These are phyloP conservation scores for Fusarium caatingaense DNA, from an alignment of 2,329 filamentous ascomycete species.

Conservation along the genomic window DNA sequence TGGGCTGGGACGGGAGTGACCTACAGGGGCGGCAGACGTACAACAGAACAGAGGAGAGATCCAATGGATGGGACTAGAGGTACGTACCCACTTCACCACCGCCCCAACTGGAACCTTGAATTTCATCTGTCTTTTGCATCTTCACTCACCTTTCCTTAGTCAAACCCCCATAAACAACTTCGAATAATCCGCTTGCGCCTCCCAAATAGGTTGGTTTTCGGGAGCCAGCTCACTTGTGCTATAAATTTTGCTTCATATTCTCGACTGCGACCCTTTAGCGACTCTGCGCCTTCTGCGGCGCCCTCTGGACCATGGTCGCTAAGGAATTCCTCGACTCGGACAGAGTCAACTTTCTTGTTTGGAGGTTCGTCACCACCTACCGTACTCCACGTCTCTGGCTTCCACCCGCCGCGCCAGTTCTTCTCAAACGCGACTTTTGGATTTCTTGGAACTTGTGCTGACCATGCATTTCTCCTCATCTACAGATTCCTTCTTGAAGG, in stretches of 20 bases:
- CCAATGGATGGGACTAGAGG: constrained; percentile 14
- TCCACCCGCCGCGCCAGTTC: constrained; percentile 24
- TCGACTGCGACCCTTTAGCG: constrained; percentile 39
- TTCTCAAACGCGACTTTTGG: constrained; percentile 18
- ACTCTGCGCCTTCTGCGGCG: constrained; percentile 51
- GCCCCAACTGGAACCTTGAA: constrained; percentile 47
- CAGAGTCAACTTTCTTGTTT: constrained; percentile 76
- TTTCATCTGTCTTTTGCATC: constrained; percentile 52
- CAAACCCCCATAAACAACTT: constrained; percentile 32
- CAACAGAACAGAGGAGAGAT: constrained; percentile 25
- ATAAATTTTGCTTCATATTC: constrained; percentile 20
- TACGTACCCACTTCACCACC: constrained; percentile 48
- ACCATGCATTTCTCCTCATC: constrained; percentile 36
- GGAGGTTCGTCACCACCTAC: constrained; percentile 68
- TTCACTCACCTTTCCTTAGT: constrained; percentile 48
- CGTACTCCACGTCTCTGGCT: constrained; percentile 42
- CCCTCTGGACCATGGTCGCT: constrained; percentile 58
- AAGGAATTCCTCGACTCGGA: constrained; percentile 74
- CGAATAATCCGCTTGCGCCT: constrained; percentile 31
- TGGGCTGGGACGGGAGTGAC: constrained; percentile 30
- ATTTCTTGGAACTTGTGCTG: constrained; percentile 31
- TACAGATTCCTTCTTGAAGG: constrained; percentile 70
- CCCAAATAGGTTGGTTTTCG: constrained; percentile 28
- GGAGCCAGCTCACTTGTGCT: constrained; percentile 32
- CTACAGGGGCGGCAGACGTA: constrained; percentile 32